Conservation (phyloP, 73 alveolate genomes). For the Uronychia setigera region DNA sequence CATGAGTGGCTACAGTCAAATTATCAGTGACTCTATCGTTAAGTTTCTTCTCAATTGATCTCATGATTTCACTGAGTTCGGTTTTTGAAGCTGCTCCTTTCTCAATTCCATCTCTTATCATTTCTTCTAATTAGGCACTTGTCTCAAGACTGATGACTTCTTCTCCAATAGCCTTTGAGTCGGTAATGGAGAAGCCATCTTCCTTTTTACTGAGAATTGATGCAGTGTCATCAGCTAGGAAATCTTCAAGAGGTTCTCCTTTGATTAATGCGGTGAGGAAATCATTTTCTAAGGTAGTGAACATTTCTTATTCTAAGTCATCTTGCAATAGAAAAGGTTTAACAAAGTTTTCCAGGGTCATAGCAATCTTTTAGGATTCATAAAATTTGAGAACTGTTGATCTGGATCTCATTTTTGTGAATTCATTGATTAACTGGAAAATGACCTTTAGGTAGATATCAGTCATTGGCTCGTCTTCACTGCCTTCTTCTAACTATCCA, state of each 20-base stretch:
- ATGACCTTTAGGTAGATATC: constrained; percentile 6
- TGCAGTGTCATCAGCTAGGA: background rate
- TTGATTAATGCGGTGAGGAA: background rate
- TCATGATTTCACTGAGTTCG: background rate
- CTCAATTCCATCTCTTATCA: background rate
- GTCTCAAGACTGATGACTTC: background rate
- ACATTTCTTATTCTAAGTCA: background rate
- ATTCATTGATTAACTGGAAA: background rate
- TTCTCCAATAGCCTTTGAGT: background rate
- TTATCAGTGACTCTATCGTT: background rate
- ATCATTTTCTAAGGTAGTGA: background rate
- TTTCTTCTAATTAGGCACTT: background rate
- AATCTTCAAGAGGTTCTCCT: background rate
- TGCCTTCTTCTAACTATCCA: background rate
- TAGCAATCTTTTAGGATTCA: background rate
- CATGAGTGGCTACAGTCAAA: background rate
- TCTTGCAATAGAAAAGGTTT: background rate
- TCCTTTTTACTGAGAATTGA: background rate
- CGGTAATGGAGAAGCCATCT: background rate
- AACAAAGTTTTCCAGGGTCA: background rate
- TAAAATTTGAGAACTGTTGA: background rate
- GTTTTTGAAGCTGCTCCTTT: background rate
- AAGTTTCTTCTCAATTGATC: background rate
- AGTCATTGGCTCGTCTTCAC: constrained; percentile 5
- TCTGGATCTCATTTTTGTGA: background rate